These are phyloP conservation scores for Fraxinus anomala DNA, from an alignment of 257 asterid species.

Conservation along the genomic window DNA sequence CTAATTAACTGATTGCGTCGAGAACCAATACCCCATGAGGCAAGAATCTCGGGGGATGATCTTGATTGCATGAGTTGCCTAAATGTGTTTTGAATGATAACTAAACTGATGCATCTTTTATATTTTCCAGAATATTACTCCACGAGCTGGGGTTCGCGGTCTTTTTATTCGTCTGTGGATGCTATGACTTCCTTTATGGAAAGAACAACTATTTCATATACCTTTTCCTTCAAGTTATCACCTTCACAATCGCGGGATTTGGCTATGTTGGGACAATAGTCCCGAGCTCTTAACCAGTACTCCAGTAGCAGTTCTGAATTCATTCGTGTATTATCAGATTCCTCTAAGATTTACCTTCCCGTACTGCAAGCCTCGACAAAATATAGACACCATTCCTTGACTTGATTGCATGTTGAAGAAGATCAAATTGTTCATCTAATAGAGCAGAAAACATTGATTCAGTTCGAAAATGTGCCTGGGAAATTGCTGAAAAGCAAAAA, in stretches of 20 bases:
- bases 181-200: slow-evolving; percentile 59
- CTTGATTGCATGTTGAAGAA: neutral
- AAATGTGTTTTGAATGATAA: neutral
- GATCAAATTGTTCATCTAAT: neutral
- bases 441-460: neutral
- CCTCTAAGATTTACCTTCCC: neutral
- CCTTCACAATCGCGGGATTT: slow-evolving; percentile 60
- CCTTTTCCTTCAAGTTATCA: slow-evolving; percentile 56
- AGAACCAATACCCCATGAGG: neutral
- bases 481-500: neutral
- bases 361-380: neutral
- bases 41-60: neutral
- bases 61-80: neutral
- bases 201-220: slow-evolving; percentile 58
- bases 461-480: neutral
- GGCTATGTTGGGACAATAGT: slow-evolving; percentile 60
- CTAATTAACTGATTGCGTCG: neutral
- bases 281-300: slow-evolving; percentile 32
- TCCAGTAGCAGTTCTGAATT: slow-evolving; percentile 3
- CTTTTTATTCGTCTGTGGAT: slow-evolving; percentile 58
- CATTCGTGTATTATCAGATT: neutral
- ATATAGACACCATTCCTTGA: neutral
- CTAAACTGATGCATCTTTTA: neutral
- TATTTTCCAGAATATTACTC: slow-evolving; percentile 42
- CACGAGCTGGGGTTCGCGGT: slow-evolving; percentile 60